Evolutionary conservation across 768 basidiomycete species (phyloP).

Genomic region (Solioccasus polychromus): DNA sequence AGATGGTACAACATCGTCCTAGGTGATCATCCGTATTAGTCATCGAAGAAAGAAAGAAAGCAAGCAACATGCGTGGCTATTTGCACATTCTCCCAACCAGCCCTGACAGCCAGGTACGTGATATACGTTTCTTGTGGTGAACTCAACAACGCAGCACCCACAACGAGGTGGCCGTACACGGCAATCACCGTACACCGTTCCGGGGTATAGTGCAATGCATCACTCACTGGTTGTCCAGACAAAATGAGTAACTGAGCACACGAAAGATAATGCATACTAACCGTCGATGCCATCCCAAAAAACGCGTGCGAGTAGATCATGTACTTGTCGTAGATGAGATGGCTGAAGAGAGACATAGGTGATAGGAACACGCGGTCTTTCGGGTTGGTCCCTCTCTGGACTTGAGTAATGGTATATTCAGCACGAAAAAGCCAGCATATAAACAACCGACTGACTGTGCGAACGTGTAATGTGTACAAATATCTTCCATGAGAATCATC

Average conservation of each 20-base stretch:
- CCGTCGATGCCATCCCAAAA: slow-evolving; percentile 83
- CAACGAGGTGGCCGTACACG: slow-evolving; percentile 63
- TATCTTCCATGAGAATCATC: slow-evolving; percentile 73
- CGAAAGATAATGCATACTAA: slow-evolving; percentile 27
- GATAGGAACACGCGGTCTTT: slow-evolving; percentile 50
- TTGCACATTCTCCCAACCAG: slow-evolving; percentile 78
- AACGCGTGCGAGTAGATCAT: slow-evolving; percentile 60
- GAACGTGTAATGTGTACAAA: slow-evolving; percentile 60
- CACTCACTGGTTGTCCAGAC: slow-evolving; percentile 52
- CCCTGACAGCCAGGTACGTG: slow-evolving; percentile 73
- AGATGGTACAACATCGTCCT: slow-evolving; percentile 80
- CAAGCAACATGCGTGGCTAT: slow-evolving; percentile 67
- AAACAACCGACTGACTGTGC: slow-evolving; percentile 45
- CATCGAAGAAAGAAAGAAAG: background rate
- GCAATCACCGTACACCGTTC: slow-evolving; percentile 77
- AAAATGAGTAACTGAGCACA: slow-evolving; percentile 2
- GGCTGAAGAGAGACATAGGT: slow-evolving; percentile 58
- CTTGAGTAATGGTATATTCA: slow-evolving; percentile 42
- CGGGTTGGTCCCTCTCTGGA: slow-evolving; percentile 48
- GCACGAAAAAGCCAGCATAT: background rate
- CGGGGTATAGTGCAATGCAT: slow-evolving; percentile 64
- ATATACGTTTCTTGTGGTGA: slow-evolving; percentile 82
- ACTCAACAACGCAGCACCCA: slow-evolving; percentile 73
- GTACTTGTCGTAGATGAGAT: slow-evolving; percentile 64
- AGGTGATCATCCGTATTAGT: too few relatives aligned